Percentiles rank a stretch among this genome's conserved stretches.
Evolutionary conservation across 805 yeast species (phyloP).

Genomic region (Cyberlindnera amylophila): DNA sequence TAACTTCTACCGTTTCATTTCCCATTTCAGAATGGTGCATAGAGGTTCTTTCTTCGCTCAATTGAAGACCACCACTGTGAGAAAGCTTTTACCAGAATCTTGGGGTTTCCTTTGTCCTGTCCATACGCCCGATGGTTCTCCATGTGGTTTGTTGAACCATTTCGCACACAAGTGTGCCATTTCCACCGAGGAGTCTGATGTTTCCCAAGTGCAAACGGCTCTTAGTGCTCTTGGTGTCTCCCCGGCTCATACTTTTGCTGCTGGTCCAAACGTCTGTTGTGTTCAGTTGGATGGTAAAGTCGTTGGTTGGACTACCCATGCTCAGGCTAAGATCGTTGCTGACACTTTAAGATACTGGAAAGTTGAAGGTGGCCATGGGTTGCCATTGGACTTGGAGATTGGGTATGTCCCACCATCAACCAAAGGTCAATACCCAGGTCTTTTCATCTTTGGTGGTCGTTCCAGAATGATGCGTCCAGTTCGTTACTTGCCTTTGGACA

Average conservation of each 20-base stretch:
- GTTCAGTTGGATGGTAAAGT: conserved; percentile 91
- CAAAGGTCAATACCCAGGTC: conserved; percentile 96
- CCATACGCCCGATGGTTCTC: conserved; percentile 99
- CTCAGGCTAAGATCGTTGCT: conserved; percentile 80
- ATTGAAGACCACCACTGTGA: conserved; percentile 93
- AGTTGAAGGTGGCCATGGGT: conserved; percentile 70
- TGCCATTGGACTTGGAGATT: conserved; percentile 84
- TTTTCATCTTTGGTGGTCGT: conserved; percentile 85
- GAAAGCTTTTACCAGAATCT: conserved; percentile 93
- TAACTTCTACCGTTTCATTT: conserved; percentile 91
- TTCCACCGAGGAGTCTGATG: conserved; percentile 73
- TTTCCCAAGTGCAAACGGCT: conserved; percentile 61
- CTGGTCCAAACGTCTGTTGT: conserved; percentile 86
- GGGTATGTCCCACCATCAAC: conserved; percentile 96
- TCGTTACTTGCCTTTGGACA: conserved; percentile 79
- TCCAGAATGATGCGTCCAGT: conserved; percentile 97
- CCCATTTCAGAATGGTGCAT: conserved; percentile 99
- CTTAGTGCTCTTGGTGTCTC: conserved; percentile 74
- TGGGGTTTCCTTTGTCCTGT: conserved; percentile 99
- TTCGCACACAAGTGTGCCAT: conserved; percentile 92
- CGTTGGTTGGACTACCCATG: conserved; percentile 92
- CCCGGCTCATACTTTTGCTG: conserved; percentile 73
- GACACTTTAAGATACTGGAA: conserved; percentile 92
- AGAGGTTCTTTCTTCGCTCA: conserved; percentile 99
- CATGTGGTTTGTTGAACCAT: conserved; percentile 97